Conservation (phyloP, 805 yeast genomes). For the Kluyveromyces wickerhamii region DNA sequence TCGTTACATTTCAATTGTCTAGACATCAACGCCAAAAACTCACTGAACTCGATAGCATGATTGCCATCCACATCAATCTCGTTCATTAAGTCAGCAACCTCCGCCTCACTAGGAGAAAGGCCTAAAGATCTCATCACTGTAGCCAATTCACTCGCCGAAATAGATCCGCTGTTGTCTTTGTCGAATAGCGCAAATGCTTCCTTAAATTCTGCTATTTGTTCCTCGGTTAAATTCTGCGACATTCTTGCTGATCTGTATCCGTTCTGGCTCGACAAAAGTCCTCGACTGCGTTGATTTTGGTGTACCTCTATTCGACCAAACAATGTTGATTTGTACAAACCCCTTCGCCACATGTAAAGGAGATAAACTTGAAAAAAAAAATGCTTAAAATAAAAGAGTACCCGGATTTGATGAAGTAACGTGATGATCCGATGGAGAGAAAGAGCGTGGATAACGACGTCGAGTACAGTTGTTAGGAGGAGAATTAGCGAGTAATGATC, state of each 20-base stretch:
- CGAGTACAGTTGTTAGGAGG: no score
- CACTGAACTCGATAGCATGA: constrained; percentile 78
- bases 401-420: neutral
- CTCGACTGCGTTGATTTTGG: no score
- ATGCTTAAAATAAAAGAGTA: neutral
- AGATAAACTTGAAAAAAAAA: constrained; percentile 2
- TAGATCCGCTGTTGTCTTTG: constrained; percentile 94
- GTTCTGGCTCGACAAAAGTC: no score
- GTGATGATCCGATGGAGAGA: no score
- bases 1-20: constrained; percentile 95
- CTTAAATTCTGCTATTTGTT: constrained; percentile 93
- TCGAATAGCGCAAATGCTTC: constrained; percentile 97
- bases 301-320: no score
- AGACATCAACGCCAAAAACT: constrained; percentile 79
- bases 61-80: constrained; percentile 95
- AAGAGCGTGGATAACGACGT: no score
- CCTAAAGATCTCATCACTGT: constrained; percentile 99
- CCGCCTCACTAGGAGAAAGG: constrained; percentile 93
- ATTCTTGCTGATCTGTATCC: constrained; percentile 9
- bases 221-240: constrained; percentile 70
- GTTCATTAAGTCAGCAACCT: constrained; percentile 92
- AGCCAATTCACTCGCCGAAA: constrained; percentile 91
- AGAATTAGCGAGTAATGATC: no score
- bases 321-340: no score
- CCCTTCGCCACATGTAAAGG: neutral